Evolutionary conservation across 2,329 filamentous ascomycete species (phyloP), one percentile per base, ranked within the genome.

Genomic region (Cladobotryum mycophilum): DNA sequence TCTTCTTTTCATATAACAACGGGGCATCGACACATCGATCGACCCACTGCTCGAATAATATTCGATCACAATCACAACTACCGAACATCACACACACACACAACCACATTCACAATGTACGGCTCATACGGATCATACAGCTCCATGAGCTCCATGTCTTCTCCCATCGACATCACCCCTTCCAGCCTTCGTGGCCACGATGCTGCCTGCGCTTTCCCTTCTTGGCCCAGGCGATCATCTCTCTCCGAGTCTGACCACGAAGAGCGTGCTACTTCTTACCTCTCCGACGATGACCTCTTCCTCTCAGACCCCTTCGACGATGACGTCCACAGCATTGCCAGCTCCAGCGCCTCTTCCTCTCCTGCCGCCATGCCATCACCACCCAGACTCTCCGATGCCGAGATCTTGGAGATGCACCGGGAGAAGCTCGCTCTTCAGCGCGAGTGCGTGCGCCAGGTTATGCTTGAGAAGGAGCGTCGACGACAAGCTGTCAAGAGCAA

Each of bases 261-360:
- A 53, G 66, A 71, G 57, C 73, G 74, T 53, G 74, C 78, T 15
- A 76, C 76, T 3, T 79, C 78, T 1, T 81, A 75, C 65, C 72
- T 84, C 55, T 82, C 80, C 40, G 81, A 85, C 69, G 81, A 84
- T 67, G 81, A 84, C 59, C 76, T 84, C 49, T 77, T 80, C 65
- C 72, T 77, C 51, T 62, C 71, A 62, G 72, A 75, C 57, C 67
- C 71, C 56, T 72, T 75, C 50, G 75, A 79, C 58, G 75, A 80
- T 59, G 74, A 79, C 59, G 58, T 66, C 53, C 69, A 65, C 64
- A 76, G 72, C 64, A 66, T 75, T 47, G 73, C 69, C 60, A 74
- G 72, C 61, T 68, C 74, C 42, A 71, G 70, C 62, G 61, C 68
- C 62, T 62, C 68, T 53, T 71, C 67, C 14, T 67, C 67, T 44